These are phyloP conservation scores for Aspergillus sp. DNA, from an alignment of 2,329 filamentous ascomycete species.

Conservation along the genomic window DNA sequence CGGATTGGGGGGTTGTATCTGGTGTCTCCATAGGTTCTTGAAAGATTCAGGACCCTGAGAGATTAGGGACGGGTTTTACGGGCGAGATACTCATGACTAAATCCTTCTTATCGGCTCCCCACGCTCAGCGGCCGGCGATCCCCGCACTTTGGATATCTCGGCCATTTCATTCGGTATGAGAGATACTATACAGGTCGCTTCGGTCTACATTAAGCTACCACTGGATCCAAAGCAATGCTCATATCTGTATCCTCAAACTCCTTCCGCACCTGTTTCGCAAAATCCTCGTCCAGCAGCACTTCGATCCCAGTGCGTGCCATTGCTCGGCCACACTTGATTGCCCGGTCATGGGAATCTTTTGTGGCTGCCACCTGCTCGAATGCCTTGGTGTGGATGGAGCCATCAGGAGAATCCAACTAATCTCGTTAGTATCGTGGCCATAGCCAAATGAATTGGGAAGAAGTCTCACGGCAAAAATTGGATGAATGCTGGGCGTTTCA, in stretches of 20 bases:
- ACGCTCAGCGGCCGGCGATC: not conserved
- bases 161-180: not conserved
- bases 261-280: not conserved
- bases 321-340: not conserved
- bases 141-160: not conserved
- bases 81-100: not conserved
- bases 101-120: not conserved
- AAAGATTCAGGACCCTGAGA: not conserved
- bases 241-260: not conserved
- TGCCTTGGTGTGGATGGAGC: not conserved
- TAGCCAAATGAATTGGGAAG: not conserved
- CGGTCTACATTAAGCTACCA: not conserved
- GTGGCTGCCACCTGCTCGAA: not conserved
- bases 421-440: not conserved
- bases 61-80: not conserved
- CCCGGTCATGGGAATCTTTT: not conserved
- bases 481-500: not conserved
- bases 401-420: not conserved
- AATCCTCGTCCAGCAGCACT: constrained; percentile 1
- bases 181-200: too few species aligned
- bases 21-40: not conserved
- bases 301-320: not conserved
- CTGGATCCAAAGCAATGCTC: not conserved
- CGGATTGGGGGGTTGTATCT: not conserved
- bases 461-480: not conserved